A percentile compares a stretch with the other conserved stretches of the same genome.
Evolutionary conservation across 2,329 filamentous ascomycete genomes (phyloP).

Genomic region (Magnaporthiopsis poae): DNA sequence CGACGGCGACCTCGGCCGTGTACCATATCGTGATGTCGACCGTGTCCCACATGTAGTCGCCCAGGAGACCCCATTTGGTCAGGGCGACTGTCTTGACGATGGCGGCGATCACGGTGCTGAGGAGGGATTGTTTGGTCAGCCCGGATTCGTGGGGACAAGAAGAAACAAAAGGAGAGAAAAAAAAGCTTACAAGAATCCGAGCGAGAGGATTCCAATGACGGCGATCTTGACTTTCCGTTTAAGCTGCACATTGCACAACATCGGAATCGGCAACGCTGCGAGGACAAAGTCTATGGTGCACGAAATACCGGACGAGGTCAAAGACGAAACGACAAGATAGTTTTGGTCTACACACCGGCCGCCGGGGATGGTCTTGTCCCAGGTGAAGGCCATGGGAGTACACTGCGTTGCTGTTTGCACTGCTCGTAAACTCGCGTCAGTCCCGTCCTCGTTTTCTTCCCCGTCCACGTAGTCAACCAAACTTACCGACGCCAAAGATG

Average conservation of each 20-base stretch:
- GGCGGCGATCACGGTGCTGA: not conserved
- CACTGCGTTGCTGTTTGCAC: constrained; percentile 36
- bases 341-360: constrained; percentile 30
- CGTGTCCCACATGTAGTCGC: constrained; percentile 22
- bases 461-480: constrained; percentile 12
- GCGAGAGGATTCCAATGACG: constrained; percentile 36
- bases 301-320: constrained; percentile 35
- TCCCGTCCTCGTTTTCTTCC: no score
- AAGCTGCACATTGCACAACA: constrained; percentile 42
- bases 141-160: constrained; percentile 23
- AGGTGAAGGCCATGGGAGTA: constrained; percentile 37
- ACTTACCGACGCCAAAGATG: not conserved
- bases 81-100: constrained; percentile 1
- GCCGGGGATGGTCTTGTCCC: constrained; percentile 26
- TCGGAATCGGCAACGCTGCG: constrained; percentile 38
- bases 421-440: not conserved
- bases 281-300: constrained; percentile 38
- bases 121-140: constrained; percentile 21
- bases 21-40: constrained; percentile 30
- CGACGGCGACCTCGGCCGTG: constrained; percentile 27
- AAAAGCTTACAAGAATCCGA: constrained; percentile 38
- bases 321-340: constrained; percentile 28
- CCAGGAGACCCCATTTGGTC: constrained; percentile 11
- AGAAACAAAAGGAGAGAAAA: constrained; percentile 10
- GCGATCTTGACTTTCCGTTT: constrained; percentile 34